Evolutionary conservation across 139 green algal genomes (phyloP), one percentile per base, ranked within the genome.

Genomic region (Coccomyxa sp.): DNA sequence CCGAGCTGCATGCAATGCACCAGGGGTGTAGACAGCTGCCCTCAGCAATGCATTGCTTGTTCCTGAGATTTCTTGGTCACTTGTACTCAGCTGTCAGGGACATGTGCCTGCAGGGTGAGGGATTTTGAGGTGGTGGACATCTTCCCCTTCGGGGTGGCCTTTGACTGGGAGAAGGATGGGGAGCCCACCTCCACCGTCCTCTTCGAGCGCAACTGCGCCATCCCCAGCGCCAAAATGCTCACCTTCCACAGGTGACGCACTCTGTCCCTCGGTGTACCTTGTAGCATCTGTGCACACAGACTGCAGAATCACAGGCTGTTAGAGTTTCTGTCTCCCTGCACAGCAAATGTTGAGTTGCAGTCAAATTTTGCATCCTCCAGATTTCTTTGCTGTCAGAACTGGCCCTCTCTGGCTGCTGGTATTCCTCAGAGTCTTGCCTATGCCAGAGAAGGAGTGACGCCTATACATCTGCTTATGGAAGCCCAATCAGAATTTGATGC

Each of bases 111-210:
- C 85, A 91, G 86, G n/a, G 94, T 99, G 38, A 90, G 95, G n/a
- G 93, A 98, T 54, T 99, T 98, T 88, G 93, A 98, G 74, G 93
- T 99, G 10, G 80, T 95, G 70, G 96, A 99, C 77, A 83, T 85
- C 14, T 92, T 87, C 74, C 94, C 96, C 4, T 97, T 95, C 81
- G 78, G 88, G 35, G 82, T 99, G 6, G 81, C 88, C 36, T 90
- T 99, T 71, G 83, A 81, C 22, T 99, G 93, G 90, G 89, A 96
- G 64, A 96, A 97, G 79, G 91, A 95, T 27, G 91, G 91, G 34
- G 72, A 87, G 78, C 73, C 73, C 12, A 84, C 83, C 55, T 86
- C 83, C 5, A 82, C 85, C 39, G 55, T 79, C 1, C 64, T 98
- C 14, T 98, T 98, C 79, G 88, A 95, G 77, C 79, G 83, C 40